phyloP scores from a whole-genome alignment of 139 green algal species.

The Chlorella sp. region DNA sequence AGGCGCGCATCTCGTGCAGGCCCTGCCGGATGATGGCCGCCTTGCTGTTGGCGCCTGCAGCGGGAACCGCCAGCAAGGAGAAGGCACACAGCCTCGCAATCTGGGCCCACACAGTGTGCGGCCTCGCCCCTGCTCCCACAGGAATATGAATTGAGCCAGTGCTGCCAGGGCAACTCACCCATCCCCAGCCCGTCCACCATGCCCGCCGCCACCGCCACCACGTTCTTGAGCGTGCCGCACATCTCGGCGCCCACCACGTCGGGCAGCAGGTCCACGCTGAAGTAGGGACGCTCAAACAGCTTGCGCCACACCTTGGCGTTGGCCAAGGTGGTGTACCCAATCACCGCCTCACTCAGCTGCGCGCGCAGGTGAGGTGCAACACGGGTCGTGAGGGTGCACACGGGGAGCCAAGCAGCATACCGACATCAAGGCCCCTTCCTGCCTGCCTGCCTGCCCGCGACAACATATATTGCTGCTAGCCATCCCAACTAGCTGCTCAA shows the following conservation, averaged over 20 bases:
- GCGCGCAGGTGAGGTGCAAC: too few species aligned
- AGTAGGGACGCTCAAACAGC: constrained; percentile 60
- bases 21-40: constrained; percentile 61
- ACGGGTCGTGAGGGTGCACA: too few species aligned
- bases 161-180: constrained; percentile 19
- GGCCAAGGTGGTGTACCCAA: constrained; percentile 51
- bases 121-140: not conserved
- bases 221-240: constrained; percentile 70
- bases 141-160: not conserved
- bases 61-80: not conserved
- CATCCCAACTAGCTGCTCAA: too few species aligned
- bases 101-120: not conserved
- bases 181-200: constrained; percentile 62
- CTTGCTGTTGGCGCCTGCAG: constrained; percentile 56
- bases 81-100: not conserved
- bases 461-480: too few species aligned
- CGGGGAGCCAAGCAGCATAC: not conserved
- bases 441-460: not conserved
- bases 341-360: constrained; percentile 65
- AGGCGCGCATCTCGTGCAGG: constrained; percentile 54
- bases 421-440: not conserved
- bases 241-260: constrained; percentile 26
- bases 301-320: constrained; percentile 46
- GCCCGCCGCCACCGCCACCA: constrained; percentile 67
- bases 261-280: constrained; percentile 42